Evolutionary conservation across 768 basidiomycete genomes (phyloP).

Genomic region (Rhodotorula graminis): DNA sequence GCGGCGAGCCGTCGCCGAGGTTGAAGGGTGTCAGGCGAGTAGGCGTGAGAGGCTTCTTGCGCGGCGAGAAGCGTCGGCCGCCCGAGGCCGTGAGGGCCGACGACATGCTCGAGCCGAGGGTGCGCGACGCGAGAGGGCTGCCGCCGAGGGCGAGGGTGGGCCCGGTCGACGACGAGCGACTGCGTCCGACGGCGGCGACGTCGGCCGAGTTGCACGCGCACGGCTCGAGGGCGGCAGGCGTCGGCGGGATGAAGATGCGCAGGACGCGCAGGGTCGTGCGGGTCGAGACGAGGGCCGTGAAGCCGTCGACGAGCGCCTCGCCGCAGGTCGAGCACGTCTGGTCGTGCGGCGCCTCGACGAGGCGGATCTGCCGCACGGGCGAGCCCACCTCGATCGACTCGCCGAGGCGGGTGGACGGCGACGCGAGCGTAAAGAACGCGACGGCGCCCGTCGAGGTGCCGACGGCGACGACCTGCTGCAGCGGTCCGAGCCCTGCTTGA

Average conservation of each 20-base stretch:
- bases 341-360: neutral
- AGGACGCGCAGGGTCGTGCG: conserved; percentile 62
- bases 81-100: conserved; percentile 40
- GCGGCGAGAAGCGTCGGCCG: conserved; percentile 61
- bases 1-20: neutral
- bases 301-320: conserved; percentile 61
- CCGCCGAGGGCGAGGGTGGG: conserved; percentile 35
- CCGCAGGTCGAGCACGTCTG: conserved; percentile 66
- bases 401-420: neutral
- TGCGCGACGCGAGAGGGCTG: conserved; percentile 48
- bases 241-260: conserved; percentile 48
- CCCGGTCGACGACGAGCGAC: conserved; percentile 60
- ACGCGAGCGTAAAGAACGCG: neutral
- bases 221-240: conserved; percentile 12
- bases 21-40: conserved; percentile 2
- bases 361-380: conserved; percentile 39
- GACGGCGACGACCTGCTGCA: conserved; percentile 27
- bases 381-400: neutral
- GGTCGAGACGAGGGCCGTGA: conserved; percentile 64
- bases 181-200: conserved; percentile 59
- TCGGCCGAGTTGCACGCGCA: conserved; percentile 44
- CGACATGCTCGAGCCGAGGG: conserved; percentile 48
- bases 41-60: conserved; percentile 45
- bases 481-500: neutral
- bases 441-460: neutral